Base-by-base conservation (phyloP, 768 basidiomycete species). In the Lanmaoa rubissima region DNA sequence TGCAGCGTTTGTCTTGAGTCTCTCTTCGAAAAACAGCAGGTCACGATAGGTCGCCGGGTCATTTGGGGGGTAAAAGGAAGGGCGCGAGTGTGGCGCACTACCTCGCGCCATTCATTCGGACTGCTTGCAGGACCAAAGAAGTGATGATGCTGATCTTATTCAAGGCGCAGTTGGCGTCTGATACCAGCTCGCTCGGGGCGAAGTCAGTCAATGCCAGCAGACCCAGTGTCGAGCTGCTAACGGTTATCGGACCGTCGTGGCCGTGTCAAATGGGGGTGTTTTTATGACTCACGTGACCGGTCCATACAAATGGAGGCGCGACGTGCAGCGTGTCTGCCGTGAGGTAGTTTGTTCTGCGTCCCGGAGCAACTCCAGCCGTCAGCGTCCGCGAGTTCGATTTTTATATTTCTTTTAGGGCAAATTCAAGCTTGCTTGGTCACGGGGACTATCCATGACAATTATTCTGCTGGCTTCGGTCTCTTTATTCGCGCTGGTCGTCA, bases 1-100 rank as follows among this genome's bases (percentile, higher is more conserved):
- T n/a, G 87, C 82, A 6, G 92, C 93, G 67, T 90, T 98, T 19
- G 90, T 88, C 76, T 97, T 97, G 56, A 99, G 83, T n/a, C 96
- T 82, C 69, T 98, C 95, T 74, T 99, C 96, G 58, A 98, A 98
- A 44, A 93, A 76, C 24, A 98, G 80, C 14, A 99, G 76, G 69
- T 99, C 96, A 44, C 89, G 78, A 71, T 89, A 92, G 2, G 94
- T 94, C 13, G 87, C 79, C 49, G 79, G 78, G 70, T 95, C 94
- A 65, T 84, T 84, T 38, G 86, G 75, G 0, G 92, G 90, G 59
- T 79, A 69, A 66, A 78, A 86, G 1, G 79, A 73, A 36, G 68
- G 64, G 40, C 67, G 70, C 45, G 63, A 56, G 24, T 68, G 70
- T 34, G 55, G 55, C 19, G 60, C 53, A 56, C 41, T 48, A 47